phyloP scores from a whole-genome alignment of 192 early-diverging fungal species.

The Linnemannia elongata region DNA sequence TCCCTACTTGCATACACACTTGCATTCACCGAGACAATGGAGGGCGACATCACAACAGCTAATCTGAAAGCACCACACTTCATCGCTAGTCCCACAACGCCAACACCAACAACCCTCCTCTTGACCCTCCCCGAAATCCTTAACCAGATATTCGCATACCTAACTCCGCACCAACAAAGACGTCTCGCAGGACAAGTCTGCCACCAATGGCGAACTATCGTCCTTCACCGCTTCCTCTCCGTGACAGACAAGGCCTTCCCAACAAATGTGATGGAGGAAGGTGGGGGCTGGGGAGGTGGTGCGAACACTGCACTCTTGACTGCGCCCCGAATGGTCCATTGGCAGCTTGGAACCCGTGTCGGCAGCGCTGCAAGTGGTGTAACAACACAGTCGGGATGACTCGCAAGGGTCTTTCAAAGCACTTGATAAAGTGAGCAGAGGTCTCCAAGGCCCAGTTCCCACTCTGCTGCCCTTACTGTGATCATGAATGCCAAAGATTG shows the following conservation, averaged over 20 bases:
- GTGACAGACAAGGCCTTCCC: background rate
- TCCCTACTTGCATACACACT: background rate
- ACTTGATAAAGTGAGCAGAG: background rate
- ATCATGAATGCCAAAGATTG: background rate
- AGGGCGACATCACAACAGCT: background rate
- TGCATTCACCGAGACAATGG: no score
- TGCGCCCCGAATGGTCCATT: background rate
- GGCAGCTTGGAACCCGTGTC: background rate
- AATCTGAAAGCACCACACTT: background rate
- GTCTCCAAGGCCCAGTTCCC: constrained; percentile 15
- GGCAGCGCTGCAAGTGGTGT: constrained; percentile 12
- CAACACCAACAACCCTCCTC: background rate
- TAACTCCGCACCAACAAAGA: background rate
- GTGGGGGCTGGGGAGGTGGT: background rate
- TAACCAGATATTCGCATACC: background rate
- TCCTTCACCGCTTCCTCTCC: no score
- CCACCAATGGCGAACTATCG: background rate
- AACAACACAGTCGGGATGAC: constrained; percentile 15
- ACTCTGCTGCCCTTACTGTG: constrained; percentile 7
- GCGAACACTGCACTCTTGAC: background rate
- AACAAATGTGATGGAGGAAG: background rate
- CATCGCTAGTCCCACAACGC: background rate
- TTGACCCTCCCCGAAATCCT: constrained; percentile 11
- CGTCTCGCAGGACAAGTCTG: constrained; percentile 2
- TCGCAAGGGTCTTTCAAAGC: constrained; percentile 17